Conservation (phyloP, 106 monocot genomes). For the Phalaenopsis equestris region DNA sequence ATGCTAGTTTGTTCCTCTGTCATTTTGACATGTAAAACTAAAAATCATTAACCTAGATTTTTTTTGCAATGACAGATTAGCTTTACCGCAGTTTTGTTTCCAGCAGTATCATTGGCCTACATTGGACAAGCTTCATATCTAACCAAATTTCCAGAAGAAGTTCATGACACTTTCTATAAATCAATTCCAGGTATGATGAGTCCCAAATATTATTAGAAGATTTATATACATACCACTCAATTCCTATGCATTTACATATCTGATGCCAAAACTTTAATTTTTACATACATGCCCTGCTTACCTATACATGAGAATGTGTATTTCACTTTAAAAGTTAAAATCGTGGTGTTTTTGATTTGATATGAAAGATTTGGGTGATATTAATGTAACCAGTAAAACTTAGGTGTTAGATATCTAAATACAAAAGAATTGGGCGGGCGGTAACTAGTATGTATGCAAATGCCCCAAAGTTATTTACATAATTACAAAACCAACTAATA, state of each 20-base stretch:
- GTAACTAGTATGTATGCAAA: too few species aligned
- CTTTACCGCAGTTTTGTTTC: slow-evolving; percentile 41
- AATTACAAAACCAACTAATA: neutral
- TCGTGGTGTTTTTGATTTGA: too few species aligned
- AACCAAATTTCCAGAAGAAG: slow-evolving; percentile 37
- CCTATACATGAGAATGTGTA: too few species aligned
- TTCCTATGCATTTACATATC: neutral
- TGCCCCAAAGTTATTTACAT: too few species aligned
- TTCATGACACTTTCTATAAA: slow-evolving; percentile 53
- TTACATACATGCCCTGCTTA: too few species aligned
- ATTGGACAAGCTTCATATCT: slow-evolving; percentile 74
- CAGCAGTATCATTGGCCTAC: slow-evolving; percentile 53
- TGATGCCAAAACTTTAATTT: too few species aligned
- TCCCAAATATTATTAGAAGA: neutral
- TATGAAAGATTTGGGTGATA: too few species aligned
- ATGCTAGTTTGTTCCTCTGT: neutral
- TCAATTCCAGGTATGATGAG: slow-evolving; percentile 49
- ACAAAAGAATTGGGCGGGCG: too few species aligned
- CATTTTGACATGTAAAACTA: neutral
- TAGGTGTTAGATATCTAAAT: too few species aligned
- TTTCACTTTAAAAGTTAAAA: too few species aligned
- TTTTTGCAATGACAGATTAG: slow-evolving; percentile 40
- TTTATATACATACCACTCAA: neutral
- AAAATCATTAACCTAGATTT: neutral
- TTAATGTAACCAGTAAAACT: too few species aligned